phyloP scores from a whole-genome alignment of 352 stramenopile genomes.

The Phytopythium vexans region DNA sequence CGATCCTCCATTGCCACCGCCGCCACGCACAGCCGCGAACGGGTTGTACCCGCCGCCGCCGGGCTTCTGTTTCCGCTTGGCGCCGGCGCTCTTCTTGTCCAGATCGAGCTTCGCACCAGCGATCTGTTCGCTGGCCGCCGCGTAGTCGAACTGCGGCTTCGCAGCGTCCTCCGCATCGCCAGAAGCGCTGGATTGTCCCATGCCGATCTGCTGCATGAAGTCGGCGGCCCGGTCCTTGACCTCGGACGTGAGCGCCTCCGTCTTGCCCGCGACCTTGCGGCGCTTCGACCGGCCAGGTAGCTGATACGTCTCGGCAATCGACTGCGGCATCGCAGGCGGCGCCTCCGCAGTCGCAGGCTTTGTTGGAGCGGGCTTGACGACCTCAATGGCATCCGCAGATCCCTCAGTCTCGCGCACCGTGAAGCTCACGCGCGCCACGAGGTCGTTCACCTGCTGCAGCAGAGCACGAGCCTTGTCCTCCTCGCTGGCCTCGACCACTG shows the following conservation, averaged over 20 bases:
- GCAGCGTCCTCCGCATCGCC: slow-evolving; percentile 3
- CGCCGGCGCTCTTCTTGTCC: slow-evolving; percentile 8
- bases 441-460: slow-evolving; percentile 55
- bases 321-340: slow-evolving; percentile 42
- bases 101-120: slow-evolving; percentile 46
- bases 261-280: slow-evolving; percentile 34
- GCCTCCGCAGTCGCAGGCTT: slow-evolving; percentile 11
- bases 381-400: slow-evolving; percentile 3
- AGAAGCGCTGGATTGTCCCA: background rate
- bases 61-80: slow-evolving; percentile 39
- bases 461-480: slow-evolving; percentile 14
- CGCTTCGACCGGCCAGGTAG: slow-evolving; percentile 66
- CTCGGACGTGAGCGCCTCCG: slow-evolving; percentile 10
- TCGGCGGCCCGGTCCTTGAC: slow-evolving; percentile 36
- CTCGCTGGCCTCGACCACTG: background rate
- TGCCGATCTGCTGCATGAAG: slow-evolving; percentile 48
- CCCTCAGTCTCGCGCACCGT: slow-evolving; percentile 46
- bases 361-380: slow-evolving; percentile 4
- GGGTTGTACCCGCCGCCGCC: slow-evolving; percentile 62
- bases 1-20: slow-evolving; percentile 9
- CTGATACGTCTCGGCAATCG: slow-evolving; percentile 76
- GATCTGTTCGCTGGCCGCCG: slow-evolving; percentile 36
- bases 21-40: slow-evolving; percentile 58
- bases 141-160: slow-evolving; percentile 53
- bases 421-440: slow-evolving; percentile 57